Conservation (phyloP, 805 yeast genomes). For the Candida railenensis region DNA sequence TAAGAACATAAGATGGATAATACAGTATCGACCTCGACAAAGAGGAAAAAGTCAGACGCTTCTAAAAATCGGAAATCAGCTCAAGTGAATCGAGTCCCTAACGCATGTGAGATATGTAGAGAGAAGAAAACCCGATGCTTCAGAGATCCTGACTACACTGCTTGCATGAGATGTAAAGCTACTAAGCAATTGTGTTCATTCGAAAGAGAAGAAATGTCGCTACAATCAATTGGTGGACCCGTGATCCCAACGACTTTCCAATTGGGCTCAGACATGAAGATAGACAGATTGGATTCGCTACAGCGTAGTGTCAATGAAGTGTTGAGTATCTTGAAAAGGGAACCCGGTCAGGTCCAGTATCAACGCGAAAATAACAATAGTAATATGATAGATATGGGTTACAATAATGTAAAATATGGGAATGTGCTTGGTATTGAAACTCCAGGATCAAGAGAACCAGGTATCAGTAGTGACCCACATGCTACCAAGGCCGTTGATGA, state of each 20-base stretch:
- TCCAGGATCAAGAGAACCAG: conserved; percentile 16
- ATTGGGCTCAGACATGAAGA: conserved; percentile 5
- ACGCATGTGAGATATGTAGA: conserved; percentile 57
- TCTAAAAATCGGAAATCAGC: conserved; percentile 17
- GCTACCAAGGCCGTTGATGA: conserved; percentile 3
- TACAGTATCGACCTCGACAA: neutral
- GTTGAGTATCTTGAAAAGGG: conserved; percentile 19
- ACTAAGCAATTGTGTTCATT: conserved; percentile 54
- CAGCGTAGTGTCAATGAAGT: conserved; percentile 37
- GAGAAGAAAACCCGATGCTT: conserved; percentile 63
- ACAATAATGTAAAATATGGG: neutral
- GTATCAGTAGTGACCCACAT: conserved; percentile 1
- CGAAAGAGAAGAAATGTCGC: conserved; percentile 21
- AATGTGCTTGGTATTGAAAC: conserved; percentile 7
- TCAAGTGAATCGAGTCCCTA: conserved; percentile 42
- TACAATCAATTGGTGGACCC: conserved; percentile 5
- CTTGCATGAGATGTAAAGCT: conserved; percentile 61
- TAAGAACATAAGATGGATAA: neutral
- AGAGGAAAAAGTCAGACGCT: neutral
- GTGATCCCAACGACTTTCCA: conserved; percentile 3
- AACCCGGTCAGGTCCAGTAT: neutral
- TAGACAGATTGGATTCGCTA: conserved; percentile 28
- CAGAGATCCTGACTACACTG: conserved; percentile 43
- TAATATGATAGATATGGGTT: conserved; percentile 1
- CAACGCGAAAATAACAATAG: conserved; percentile 3